Percentiles rank a stretch among this genome's conserved stretches.
Evolutionary conservation across 306 rosid species (phyloP).

Genomic region (Quercus robur): DNA sequence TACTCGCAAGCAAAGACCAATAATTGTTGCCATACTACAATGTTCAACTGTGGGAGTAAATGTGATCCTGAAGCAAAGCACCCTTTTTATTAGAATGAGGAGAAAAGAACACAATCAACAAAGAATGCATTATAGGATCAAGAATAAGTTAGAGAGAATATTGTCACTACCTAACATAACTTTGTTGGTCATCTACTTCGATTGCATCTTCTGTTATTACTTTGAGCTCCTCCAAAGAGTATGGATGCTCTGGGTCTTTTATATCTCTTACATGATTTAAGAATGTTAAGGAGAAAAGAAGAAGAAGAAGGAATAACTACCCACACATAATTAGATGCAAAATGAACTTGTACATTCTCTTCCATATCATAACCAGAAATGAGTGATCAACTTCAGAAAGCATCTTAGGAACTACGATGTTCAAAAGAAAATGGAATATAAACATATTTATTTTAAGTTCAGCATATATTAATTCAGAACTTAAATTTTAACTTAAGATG

Average conservation of each 20-base stretch:
- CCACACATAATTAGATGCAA: background rate
- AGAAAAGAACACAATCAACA: background rate
- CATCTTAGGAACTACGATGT: background rate
- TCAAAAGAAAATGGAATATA: background rate
- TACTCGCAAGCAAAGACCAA: slow-evolving; percentile 89
- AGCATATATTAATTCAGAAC: background rate
- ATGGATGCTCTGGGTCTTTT: slow-evolving; percentile 91
- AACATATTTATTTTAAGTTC: background rate
- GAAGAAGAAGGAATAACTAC: background rate
- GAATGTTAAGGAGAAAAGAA: slow-evolving; percentile 49
- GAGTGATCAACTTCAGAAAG: background rate
- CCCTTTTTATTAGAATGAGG: background rate
- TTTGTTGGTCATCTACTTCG: slow-evolving; percentile 68
- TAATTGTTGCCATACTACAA: slow-evolving; percentile 97
- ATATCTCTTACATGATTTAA: slow-evolving; percentile 86
- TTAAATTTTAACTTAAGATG: too few relatives aligned
- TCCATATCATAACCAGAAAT: background rate
- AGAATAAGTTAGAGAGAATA: background rate
- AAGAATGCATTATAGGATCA: background rate
- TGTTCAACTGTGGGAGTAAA: slow-evolving; percentile 97
- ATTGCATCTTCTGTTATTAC: slow-evolving; percentile 89
- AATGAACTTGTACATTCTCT: background rate
- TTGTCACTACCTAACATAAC: slow-evolving; percentile 66
- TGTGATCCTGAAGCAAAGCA: slow-evolving; percentile 60
- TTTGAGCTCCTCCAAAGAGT: slow-evolving; percentile 95